A percentile compares a stretch with the other conserved stretches of the same genome.
These are phyloP conservation scores for Chalaropsis ovoidea DNA, from an alignment of 2,329 filamentous ascomycete species.

Conservation along the genomic window DNA sequence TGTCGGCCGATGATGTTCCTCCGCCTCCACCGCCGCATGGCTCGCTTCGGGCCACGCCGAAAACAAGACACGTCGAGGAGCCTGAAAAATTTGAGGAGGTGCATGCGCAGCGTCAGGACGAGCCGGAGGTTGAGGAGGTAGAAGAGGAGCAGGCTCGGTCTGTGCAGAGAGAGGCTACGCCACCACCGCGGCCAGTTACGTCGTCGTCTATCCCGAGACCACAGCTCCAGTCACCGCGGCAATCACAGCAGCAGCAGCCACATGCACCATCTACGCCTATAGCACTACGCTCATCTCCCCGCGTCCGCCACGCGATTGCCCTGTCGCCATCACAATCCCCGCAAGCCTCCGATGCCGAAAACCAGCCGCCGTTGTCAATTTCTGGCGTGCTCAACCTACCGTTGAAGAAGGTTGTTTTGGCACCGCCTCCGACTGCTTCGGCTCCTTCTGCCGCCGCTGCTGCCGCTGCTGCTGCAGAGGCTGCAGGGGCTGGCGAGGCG, in stretches of 20 bases:
- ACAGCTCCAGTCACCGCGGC: constrained; percentile 1
- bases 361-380: constrained; percentile 60
- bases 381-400: constrained; percentile 30
- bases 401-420: constrained; percentile 19
- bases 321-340: constrained; percentile 57
- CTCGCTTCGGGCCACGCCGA: neutral
- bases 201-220: constrained; percentile 27
- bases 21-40: constrained; percentile 10
- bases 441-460: neutral
- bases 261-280: constrained; percentile 37
- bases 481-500: constrained; percentile 1
- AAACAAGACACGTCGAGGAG: neutral
- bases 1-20: constrained; percentile 5
- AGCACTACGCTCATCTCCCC: constrained; percentile 36
- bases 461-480: neutral
- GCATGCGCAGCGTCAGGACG: constrained; percentile 14
- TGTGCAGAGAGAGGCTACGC: constrained; percentile 7
- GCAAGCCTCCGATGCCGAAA: constrained; percentile 71
- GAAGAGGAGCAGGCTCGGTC: constrained; percentile 23
- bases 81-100: constrained; percentile 8
- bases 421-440: neutral
- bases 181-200: constrained; percentile 31
- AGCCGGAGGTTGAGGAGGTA: constrained; percentile 24
- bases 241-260: constrained; percentile 22
- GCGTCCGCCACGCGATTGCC: constrained; percentile 42